These are phyloP conservation scores for Colletotrichum phormii DNA, from an alignment of 2,329 filamentous ascomycete species.

Conservation along the genomic window DNA sequence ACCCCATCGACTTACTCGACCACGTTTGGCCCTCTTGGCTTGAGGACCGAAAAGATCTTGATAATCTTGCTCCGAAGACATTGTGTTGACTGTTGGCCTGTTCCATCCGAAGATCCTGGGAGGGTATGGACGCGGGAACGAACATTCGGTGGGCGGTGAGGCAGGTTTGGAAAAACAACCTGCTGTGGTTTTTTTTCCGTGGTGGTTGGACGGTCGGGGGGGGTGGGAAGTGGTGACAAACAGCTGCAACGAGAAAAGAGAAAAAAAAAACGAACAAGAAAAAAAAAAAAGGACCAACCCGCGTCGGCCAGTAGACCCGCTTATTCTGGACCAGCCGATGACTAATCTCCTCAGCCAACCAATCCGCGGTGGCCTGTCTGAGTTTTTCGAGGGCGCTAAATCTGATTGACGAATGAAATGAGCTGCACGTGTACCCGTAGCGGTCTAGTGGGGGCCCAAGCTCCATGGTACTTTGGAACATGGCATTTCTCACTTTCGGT, in stretches of 20 bases:
- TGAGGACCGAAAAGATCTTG: conserved; percentile 35
- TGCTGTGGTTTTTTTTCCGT: conserved; percentile 20
- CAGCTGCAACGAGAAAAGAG: neutral
- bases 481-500: neutral
- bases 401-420: neutral
- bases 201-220: conserved; percentile 21
- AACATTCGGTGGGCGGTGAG: conserved; percentile 31
- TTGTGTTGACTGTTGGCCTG: conserved; percentile 10
- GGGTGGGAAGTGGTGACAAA: conserved; percentile 22
- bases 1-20: conserved; percentile 32
- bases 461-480: neutral
- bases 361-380: conserved; percentile 22
- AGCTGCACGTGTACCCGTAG: conserved; percentile 7
- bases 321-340: neutral
- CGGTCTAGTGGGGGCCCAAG: neutral
- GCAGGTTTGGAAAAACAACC: conserved; percentile 20
- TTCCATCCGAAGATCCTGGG: conserved; percentile 27
- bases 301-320: neutral
- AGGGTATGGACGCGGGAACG: conserved; percentile 4
- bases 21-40: conserved; percentile 37
- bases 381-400: conserved; percentile 26
- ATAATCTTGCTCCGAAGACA: conserved; percentile 36
- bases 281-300: neutral
- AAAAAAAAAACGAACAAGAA: neutral
- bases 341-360: conserved; percentile 28